phyloP scores from a whole-genome alignment of 805 yeast genomes.

The Pichia eremophila region DNA sequence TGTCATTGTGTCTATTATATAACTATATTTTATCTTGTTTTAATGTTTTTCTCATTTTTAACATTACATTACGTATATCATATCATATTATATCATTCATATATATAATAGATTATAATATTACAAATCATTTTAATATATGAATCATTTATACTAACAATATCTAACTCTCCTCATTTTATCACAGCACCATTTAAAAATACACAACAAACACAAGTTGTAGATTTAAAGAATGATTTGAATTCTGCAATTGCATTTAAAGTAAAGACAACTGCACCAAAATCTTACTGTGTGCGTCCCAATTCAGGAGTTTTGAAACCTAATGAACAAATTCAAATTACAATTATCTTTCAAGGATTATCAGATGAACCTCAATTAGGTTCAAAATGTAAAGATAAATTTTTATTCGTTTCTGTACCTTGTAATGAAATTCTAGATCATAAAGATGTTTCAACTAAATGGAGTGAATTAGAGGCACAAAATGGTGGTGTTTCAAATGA shows the following conservation, averaged over 20 bases:
- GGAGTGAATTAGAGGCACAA: conserved; percentile 69
- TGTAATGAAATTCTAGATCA: conserved; percentile 51
- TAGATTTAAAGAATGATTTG: conserved; percentile 46
- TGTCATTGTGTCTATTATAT: too few relatives aligned
- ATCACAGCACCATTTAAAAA: conserved; percentile 53
- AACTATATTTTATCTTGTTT: too few relatives aligned
- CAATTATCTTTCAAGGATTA: conserved; percentile 80
- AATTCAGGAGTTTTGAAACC: conserved; percentile 78
- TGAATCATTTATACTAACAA: too few relatives aligned
- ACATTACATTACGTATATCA: too few relatives aligned
- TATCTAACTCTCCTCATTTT: neutral
- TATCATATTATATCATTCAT: too few relatives aligned
- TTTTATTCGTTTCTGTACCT: conserved; percentile 80
- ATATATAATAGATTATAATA: too few relatives aligned
- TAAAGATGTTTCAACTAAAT: conserved; percentile 50
- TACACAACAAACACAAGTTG: conserved; percentile 55
- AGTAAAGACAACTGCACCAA: conserved; percentile 97
- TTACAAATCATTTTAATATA: too few relatives aligned
- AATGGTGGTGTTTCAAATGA: conserved; percentile 18
- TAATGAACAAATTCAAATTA: conserved; percentile 61
- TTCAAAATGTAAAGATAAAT: conserved; percentile 83
- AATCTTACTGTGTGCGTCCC: conserved; percentile 90
- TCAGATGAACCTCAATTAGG: conserved; percentile 64
- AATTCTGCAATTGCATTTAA: conserved; percentile 69
- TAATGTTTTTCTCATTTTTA: too few relatives aligned